Evolutionary conservation across 495 filamentous ascomycete genomes (phyloP).

Genomic region (Pseudoneurospora amorphoporcata): DNA sequence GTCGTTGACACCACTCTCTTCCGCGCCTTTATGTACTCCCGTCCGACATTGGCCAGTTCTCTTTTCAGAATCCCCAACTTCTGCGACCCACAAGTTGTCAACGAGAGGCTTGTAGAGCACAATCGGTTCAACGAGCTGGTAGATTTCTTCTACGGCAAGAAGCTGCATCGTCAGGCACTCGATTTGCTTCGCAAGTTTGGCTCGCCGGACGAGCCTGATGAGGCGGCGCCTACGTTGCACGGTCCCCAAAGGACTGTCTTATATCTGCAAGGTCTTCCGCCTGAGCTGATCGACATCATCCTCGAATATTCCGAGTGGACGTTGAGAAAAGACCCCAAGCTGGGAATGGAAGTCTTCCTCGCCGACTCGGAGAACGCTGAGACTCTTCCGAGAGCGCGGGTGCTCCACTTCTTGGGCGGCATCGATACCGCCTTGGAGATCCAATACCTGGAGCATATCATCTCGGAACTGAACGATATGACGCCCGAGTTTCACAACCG

Average conservation of each 20-base stretch:
- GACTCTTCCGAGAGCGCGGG: slow-evolving; percentile 64
- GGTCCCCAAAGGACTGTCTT: slow-evolving; percentile 75
- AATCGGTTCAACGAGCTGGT: slow-evolving; percentile 89
- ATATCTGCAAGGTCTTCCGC: slow-evolving; percentile 83
- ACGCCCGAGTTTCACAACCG: slow-evolving; percentile 80
- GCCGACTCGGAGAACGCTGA: slow-evolving; percentile 94
- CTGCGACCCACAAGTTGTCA: slow-evolving; percentile 91
- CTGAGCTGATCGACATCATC: slow-evolving; percentile 82
- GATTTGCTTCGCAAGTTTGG: slow-evolving; percentile 78
- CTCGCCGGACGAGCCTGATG: slow-evolving; percentile 52
- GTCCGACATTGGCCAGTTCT: slow-evolving; percentile 72
- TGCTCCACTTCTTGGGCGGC: slow-evolving; percentile 60
- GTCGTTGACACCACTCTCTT: slow-evolving; percentile 92
- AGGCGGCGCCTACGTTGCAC: slow-evolving; percentile 55
- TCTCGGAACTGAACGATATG: slow-evolving; percentile 73
- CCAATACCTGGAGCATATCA: slow-evolving; percentile 83
- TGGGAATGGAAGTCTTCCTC: slow-evolving; percentile 93
- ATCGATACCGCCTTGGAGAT: slow-evolving; percentile 64
- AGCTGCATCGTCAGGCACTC: slow-evolving; percentile 78
- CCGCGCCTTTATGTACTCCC: slow-evolving; percentile 82
- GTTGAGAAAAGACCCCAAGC: slow-evolving; percentile 52
- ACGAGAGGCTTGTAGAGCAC: slow-evolving; percentile 79
- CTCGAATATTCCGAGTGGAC: slow-evolving; percentile 91
- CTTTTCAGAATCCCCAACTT: slow-evolving; percentile 96
- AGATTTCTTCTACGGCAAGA: slow-evolving; percentile 94